Percentiles rank a stretch among this genome's conserved stretches.
These are phyloP conservation scores for Fennellomyces sp. DNA, from an alignment of 371 early-diverging fungal species.

Conservation along the genomic window DNA sequence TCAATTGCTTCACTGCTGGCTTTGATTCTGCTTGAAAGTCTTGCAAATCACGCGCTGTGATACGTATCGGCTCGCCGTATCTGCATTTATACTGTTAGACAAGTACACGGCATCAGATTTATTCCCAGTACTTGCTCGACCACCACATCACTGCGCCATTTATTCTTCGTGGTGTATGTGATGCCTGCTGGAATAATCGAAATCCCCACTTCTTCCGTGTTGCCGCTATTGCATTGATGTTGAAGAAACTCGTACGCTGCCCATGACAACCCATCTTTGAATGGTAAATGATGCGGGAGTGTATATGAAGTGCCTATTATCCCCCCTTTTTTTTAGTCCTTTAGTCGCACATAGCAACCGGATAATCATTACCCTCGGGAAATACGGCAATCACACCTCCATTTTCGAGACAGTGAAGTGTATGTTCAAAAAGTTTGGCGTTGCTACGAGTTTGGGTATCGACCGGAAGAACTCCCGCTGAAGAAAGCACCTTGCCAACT, in stretches of 20 bases:
- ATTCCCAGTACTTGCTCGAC: conserved; percentile 43
- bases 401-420: conserved; percentile 46
- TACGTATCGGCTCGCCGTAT: conserved; percentile 52
- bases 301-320: conserved; percentile 59
- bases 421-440: conserved; percentile 52
- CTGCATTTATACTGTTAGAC: conserved; percentile 28
- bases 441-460: conserved; percentile 60
- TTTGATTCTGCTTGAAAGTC: conserved; percentile 47
- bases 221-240: conserved; percentile 21
- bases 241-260: conserved; percentile 48
- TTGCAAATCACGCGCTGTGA: conserved; percentile 31
- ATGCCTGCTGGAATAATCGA: conserved; percentile 56
- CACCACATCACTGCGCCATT: conserved; percentile 59
- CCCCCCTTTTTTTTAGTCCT: neutral
- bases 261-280: conserved; percentile 62
- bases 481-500: conserved; percentile 35
- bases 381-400: conserved; percentile 59
- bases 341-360: too few species aligned
- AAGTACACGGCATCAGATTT: neutral
- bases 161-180: conserved; percentile 57
- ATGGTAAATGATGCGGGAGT: conserved; percentile 50
- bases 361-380: conserved; percentile 50
- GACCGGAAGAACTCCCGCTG: conserved; percentile 58
- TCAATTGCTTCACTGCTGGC: conserved; percentile 49
- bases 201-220: neutral